Conservation (phyloP, 805 yeast genomes). For the Candida sakaeoensis region DNA sequence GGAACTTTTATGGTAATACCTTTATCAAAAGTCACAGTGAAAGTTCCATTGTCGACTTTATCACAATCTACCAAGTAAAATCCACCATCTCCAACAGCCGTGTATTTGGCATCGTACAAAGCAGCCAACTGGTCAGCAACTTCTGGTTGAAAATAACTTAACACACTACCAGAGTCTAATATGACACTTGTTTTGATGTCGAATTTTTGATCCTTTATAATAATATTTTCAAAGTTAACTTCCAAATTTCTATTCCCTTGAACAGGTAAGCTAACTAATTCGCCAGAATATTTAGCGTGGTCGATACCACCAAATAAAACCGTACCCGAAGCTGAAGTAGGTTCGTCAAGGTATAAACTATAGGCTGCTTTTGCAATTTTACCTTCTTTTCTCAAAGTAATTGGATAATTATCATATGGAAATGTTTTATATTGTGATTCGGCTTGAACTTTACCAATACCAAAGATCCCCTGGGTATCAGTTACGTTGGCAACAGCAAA, state of each 20-base stretch:
- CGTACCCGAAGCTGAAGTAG: slow-evolving; percentile 18
- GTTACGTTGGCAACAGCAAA: slow-evolving; percentile 28
- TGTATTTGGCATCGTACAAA: background rate
- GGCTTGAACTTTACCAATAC: slow-evolving; percentile 53
- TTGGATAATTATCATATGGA: slow-evolving; percentile 30
- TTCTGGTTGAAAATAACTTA: slow-evolving; percentile 39
- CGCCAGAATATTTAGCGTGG: slow-evolving; percentile 23
- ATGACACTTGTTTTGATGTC: slow-evolving; percentile 19
- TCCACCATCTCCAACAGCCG: background rate
- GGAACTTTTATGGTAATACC: slow-evolving; percentile 45
- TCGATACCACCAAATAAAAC: slow-evolving; percentile 34
- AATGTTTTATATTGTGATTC: slow-evolving; percentile 13
- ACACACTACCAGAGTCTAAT: slow-evolving; percentile 35
- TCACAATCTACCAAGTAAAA: slow-evolving; percentile 6
- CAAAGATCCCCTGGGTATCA: slow-evolving; percentile 66
- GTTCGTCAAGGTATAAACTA: slow-evolving; percentile 31
- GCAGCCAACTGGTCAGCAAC: slow-evolving; percentile 13
- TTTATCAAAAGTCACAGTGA: background rate
- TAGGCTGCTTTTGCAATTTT: slow-evolving; percentile 31
- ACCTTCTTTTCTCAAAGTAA: slow-evolving; percentile 29
- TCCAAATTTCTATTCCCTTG: slow-evolving; percentile 24
- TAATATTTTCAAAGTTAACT: slow-evolving; percentile 41
- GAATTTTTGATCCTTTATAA: slow-evolving; percentile 14
- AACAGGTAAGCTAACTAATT: slow-evolving; percentile 11
- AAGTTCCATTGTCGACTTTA: background rate